Base-by-base conservation (phyloP, 495 filamentous ascomycete genomes). In the Aspergillus sclerotiicarbonarius region DNA sequence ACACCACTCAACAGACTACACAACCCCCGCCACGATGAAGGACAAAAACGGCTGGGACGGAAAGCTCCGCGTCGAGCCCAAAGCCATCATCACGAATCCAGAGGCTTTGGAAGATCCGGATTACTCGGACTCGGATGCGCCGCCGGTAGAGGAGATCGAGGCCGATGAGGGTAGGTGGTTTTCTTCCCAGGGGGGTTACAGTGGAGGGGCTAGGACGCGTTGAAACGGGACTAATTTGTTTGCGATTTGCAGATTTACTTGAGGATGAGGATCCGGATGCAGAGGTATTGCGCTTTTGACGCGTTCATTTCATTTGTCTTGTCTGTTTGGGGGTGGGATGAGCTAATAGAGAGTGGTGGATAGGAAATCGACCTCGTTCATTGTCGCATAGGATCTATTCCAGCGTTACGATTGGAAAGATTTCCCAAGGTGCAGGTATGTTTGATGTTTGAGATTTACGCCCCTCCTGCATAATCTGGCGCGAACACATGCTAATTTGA, bases 311-410 rank as follows among this genome's bases (percentile, higher is more conserved):
- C 41, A 58, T 43, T 49, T 60, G 9, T 44, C 15, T 20, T 10
- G 20, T 45, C 21, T 16, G 29, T 32, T 51, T 20, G 20, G 29
- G 39, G 46, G 49, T 21, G 47, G 16, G 50, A 53, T 15, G 15
- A 46, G 51, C 16, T 60, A 25, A 25, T n/a, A 45, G 29, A 44
- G 41, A n/a, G n/a, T n/a, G n/a, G n/a, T n/a, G 18, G 31, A 21
- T 60, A 94, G 79, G 92, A 98, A 56, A 93, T 99, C 64, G 91
- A 95, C 66, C 84, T 92, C 62, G 85, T 92, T 32, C 91, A 98
- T 68, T 87, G 86, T 58, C 88, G 92, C 57, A 84, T 99, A 71
- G 72, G 80, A 41, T 92, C 90, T 10, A 88, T 98, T 60, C 73
- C 89, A 9, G 84, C 88, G 8, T 82, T 99, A 31, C 81, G 75